A percentile compares a stretch with the other conserved stretches of the same genome.
Evolutionary conservation across 2,329 filamentous ascomycete species (phyloP).

Genomic region (Fusarium acutatum): DNA sequence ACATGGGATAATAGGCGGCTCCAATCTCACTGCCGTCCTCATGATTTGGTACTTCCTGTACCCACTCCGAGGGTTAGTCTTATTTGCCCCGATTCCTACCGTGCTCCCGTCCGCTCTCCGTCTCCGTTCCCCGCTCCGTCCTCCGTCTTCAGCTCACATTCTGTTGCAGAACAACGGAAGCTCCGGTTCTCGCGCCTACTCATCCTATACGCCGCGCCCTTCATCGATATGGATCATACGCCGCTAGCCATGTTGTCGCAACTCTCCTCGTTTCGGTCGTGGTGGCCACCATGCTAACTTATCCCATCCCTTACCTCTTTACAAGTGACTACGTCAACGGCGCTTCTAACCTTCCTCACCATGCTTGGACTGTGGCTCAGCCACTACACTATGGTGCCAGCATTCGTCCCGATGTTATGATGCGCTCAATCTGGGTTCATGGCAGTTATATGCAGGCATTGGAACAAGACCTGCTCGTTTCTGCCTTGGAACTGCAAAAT

Average conservation of each 20-base stretch:
- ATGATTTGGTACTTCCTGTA: slow-evolving; percentile 84
- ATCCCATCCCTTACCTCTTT: slow-evolving; percentile 79
- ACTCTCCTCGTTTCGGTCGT: slow-evolving; percentile 79
- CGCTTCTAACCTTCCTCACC: slow-evolving; percentile 75
- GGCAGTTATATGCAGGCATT: slow-evolving; percentile 83
- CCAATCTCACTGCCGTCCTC: slow-evolving; percentile 37
- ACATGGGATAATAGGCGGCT: slow-evolving; percentile 36
- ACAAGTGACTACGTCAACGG: slow-evolving; percentile 76
- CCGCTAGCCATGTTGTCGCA: slow-evolving; percentile 76
- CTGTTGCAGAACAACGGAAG: slow-evolving; percentile 72
- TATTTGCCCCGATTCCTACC: slow-evolving; percentile 15
- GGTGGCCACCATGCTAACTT: slow-evolving; percentile 74
- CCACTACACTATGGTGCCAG: slow-evolving; percentile 63
- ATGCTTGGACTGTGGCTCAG: slow-evolving; percentile 82
- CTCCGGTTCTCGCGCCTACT: slow-evolving; percentile 68
- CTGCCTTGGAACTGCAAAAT: slow-evolving; percentile 75
- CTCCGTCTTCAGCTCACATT: slow-evolving; percentile 29
- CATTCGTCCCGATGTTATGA: slow-evolving; percentile 73
- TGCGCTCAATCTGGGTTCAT: slow-evolving; percentile 85
- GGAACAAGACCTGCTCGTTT: slow-evolving; percentile 68
- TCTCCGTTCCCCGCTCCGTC: slow-evolving; percentile 10
- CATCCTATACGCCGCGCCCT: slow-evolving; percentile 73
- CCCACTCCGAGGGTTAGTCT: slow-evolving; percentile 76
- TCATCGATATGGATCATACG: slow-evolving; percentile 74
- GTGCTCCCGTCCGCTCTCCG: slow-evolving; percentile 21